Evolutionary conservation across 176 grass and related monocot species (phyloP).

Genomic region (sorghum (Sorghum bicolor)): Sorghum_bicolor_NCBIv3 NC_012870.2:7918501-7919000

Average conservation of each 20-base stretch:
- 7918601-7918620: neutral
- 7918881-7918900: slow-evolving; percentile 18
- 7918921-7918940: slow-evolving; percentile 57
- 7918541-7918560: neutral
- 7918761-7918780: slow-evolving; percentile 95
- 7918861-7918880: slow-evolving; percentile 20
- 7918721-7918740: slow-evolving; percentile 81
- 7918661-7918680: slow-evolving; percentile 66
- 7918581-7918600: neutral
- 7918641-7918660: slow-evolving; percentile 31
- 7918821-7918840: slow-evolving; percentile 7
- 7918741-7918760: slow-evolving; percentile 77
- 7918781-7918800: slow-evolving; percentile 73
- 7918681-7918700: slow-evolving; percentile 84
- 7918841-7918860: neutral
- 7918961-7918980: slow-evolving; percentile 91
- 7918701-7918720: slow-evolving; percentile 95
- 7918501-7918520: neutral
- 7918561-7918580: neutral
- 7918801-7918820: neutral
- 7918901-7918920: slow-evolving; percentile 30
- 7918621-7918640: neutral
- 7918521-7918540: slow-evolving; percentile 13
- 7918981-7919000: slow-evolving; percentile 88
- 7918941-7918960: slow-evolving; percentile 98